Evolutionary conservation across 2,329 filamentous ascomycete genomes (phyloP), one percentile per base, ranked within the genome.

Genomic region (Arthrobotrys pseudoclavata): DNA sequence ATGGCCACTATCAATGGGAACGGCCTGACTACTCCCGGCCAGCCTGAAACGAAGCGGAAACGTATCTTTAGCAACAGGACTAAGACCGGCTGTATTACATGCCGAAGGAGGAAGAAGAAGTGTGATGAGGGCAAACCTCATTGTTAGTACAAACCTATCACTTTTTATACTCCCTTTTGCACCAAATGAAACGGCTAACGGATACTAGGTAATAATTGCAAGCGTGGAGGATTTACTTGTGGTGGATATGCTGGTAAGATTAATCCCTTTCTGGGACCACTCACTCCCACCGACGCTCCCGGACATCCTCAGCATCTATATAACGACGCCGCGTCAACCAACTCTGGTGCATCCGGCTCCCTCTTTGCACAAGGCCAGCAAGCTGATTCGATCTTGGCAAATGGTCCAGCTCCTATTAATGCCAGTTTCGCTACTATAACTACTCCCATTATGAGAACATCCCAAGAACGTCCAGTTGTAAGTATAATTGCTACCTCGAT

Each of bases 31-130:
- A 64, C 69, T 24, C 66, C 72, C 15, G 72, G 72, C 18, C 72
- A 76, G 53, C 72, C 72, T 53, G 72, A 76, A 52, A 76, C 66
- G 9, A 91, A 91, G 83, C 85, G 91, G 60, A 92, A 92, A 84
- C 87, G 91, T 45, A 92, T 93, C 82, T 98, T 97, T 82, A 97
- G 93, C 85, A 97, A 97, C 84, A 89, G 95, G 75, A 97, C 95
- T 20, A 98, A 98, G 85, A 97, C 94, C 9, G 94, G 94, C 34
- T 98, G 95, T 83, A 89, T 97, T 84, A 98, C 95, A 4, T 98
- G 95, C 83, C 88, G 95, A 76, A 89, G 89, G 83, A 89, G 95
- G 75, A 98, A 98, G 88, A 98, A 98, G 89, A 98, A 98, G 85
- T 98, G 96, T 83, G 95, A 98, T 83, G 96, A 98, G 85, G 89